Conservation (phyloP, 495 filamentous ascomycete species). For the Xylaria venustula region DNA sequence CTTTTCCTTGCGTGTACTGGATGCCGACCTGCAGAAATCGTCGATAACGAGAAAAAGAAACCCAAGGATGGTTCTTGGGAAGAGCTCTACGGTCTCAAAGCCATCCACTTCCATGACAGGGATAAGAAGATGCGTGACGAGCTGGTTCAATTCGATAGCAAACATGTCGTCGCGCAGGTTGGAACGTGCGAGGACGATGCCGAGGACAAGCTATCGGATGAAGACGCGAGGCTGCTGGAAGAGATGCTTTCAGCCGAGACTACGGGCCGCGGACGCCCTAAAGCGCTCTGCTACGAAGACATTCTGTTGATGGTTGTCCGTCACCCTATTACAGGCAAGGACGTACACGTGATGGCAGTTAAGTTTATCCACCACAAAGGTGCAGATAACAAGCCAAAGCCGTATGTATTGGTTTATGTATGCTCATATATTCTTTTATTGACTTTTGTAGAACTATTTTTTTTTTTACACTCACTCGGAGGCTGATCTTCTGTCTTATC, state of each 20-base stretch:
- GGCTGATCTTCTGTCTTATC: slow-evolving; percentile 22
- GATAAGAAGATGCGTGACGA: too few relatives aligned
- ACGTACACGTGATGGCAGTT: slow-evolving; percentile 23
- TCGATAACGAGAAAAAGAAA: slow-evolving; percentile 19
- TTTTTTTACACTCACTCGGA: slow-evolving; percentile 20
- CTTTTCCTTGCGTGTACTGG: slow-evolving; percentile 17
- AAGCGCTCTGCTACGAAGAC: slow-evolving; percentile 31
- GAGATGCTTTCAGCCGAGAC: slow-evolving; percentile 7
- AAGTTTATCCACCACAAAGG: slow-evolving; percentile 29
- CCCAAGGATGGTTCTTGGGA: slow-evolving; percentile 17
- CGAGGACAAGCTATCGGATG: slow-evolving; percentile 2
- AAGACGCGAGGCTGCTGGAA: neutral
- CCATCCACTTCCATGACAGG: neutral
- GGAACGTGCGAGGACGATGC: neutral
- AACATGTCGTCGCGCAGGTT: neutral
- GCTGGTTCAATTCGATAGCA: neutral
- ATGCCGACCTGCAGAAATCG: slow-evolving; percentile 19
- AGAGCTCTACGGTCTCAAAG: slow-evolving; percentile 15
- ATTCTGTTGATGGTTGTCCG: neutral
- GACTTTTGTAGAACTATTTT: slow-evolving; percentile 20
- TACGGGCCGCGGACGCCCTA: slow-evolving; percentile 8
- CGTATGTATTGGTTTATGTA: slow-evolving; percentile 19
- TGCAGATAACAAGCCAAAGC: slow-evolving; percentile 23
- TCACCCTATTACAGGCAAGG: neutral
- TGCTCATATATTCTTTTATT: neutral